phyloP scores from a whole-genome alignment of 2,329 filamentous ascomycete genomes.

The Falciphora oryzae region DNA sequence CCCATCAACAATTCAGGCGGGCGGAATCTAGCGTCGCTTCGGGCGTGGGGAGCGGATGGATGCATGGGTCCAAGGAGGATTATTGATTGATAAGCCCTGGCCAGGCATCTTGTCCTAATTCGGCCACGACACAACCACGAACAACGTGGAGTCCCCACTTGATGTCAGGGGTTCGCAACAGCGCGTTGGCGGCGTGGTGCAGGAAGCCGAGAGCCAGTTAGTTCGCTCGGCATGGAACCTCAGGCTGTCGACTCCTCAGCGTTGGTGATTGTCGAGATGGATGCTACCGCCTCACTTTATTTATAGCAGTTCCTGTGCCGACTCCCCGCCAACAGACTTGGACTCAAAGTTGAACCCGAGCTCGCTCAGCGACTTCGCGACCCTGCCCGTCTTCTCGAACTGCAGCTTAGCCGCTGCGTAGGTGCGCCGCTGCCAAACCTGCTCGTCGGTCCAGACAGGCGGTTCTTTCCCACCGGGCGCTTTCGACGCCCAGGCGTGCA shows the following conservation, averaged over 20 bases:
- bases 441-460: slow-evolving; percentile 63
- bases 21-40: not conserved
- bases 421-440: slow-evolving; percentile 65
- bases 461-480: slow-evolving; percentile 59
- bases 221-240: not conserved
- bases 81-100: not conserved
- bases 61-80: not conserved
- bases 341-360: slow-evolving; percentile 59
- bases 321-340: slow-evolving; percentile 10
- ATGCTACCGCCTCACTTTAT: not conserved
- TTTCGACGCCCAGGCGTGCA: slow-evolving; percentile 55
- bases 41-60: not conserved
- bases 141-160: not conserved
- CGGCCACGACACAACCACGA: not conserved
- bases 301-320: slow-evolving; percentile 14
- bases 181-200: not conserved
- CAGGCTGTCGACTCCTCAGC: not conserved
- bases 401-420: slow-evolving; percentile 65
- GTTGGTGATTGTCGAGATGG: not conserved
- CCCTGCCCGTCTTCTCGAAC: slow-evolving; percentile 62
- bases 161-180: not conserved
- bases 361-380: slow-evolving; percentile 61
- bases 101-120: not conserved
- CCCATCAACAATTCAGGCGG: not conserved
- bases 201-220: not conserved